Evolutionary conservation across 164 flowering plant genomes (phyloP), one percentile per base, ranked within the genome.

Genomic region (Magnolia kwangsiensis): DNA sequence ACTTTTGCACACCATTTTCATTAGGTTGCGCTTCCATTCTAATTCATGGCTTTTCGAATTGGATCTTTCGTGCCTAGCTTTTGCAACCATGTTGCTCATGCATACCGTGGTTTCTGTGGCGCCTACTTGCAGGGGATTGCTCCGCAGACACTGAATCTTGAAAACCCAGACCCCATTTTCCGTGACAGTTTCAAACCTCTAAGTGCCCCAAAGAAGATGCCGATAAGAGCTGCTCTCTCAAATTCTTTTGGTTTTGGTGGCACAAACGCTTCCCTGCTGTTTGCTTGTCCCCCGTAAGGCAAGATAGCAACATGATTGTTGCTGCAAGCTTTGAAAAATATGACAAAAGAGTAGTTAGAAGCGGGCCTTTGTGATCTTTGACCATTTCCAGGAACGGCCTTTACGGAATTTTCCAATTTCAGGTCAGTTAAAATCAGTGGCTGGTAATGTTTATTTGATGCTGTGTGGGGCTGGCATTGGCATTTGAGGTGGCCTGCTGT

Each of bases 241-340:
- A 96, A 96, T 78, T 94, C 98, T 70, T 96, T 96, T 80, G 99
- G 99, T 27, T 96, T 96, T 84, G 99, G 99, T 76, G 98, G 99
- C 79, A 94, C 98, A 78, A 96, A 96, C 81, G 88, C 99, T 16
- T 90, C 96, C 51, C 85, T 96, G 68, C 82, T 96, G 21, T 94
- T 96, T 80, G 73, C 94, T 63, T 80, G 82, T 72, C 29, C 80
- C 79, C 72, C 70, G 0, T 55, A 11, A 14, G 16, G 19, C 18
- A 16, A 14, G 59, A 8, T 51, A 16, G 29, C 29, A 27, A 27
- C 29, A 27, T 27, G 29, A 27, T 27, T 27, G 29, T 27, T 27
- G 29, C 29, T 27, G 29, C 29, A 27, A 27, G 29, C 29, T 27
- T 27, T 27, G 29, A 27, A 27, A 27, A 27, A 37, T 37, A 37